Conservation (phyloP, 1,139 yeast species). For the Suhomyces choctaworum region DNA sequence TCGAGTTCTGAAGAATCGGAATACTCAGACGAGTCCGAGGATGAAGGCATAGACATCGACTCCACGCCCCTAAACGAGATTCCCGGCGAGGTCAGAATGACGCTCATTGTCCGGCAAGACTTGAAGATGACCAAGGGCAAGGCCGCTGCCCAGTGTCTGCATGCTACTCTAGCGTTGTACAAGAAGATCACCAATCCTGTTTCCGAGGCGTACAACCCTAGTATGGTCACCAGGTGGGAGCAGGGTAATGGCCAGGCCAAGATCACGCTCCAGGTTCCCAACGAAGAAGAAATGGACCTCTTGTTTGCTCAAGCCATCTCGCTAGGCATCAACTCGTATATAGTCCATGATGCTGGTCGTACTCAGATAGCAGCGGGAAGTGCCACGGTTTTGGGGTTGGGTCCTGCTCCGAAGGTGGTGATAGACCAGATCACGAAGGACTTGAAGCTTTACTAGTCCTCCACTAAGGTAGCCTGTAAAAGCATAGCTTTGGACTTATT, state of each 20-base stretch:
- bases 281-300: slow-evolving; percentile 73
- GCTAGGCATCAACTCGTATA: slow-evolving; percentile 71
- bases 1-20: neutral
- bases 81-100: slow-evolving; percentile 85
- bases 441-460: slow-evolving; percentile 74
- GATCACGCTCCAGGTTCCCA: slow-evolving; percentile 77
- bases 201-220: slow-evolving; percentile 57
- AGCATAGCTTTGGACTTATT: too few relatives aligned
- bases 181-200: slow-evolving; percentile 61
- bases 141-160: slow-evolving; percentile 96
- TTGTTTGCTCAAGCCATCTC: slow-evolving; percentile 81
- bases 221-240: slow-evolving; percentile 76
- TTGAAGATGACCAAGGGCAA: slow-evolving; percentile 93
- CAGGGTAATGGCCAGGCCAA: slow-evolving; percentile 85
- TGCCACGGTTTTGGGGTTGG: slow-evolving; percentile 91
- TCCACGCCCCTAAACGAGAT: slow-evolving; percentile 58
- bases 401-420: slow-evolving; percentile 91
- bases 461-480: too few relatives aligned
- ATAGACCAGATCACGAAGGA: slow-evolving; percentile 81
- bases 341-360: slow-evolving; percentile 95
- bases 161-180: slow-evolving; percentile 93
- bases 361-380: slow-evolving; percentile 95
- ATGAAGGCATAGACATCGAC: slow-evolving; percentile 55
- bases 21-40: slow-evolving; percentile 25
- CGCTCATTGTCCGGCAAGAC: slow-evolving; percentile 84